Evolutionary conservation across 1,139 yeast species (phyloP).

Genomic region (Suhomyces panamericanus): DNA sequence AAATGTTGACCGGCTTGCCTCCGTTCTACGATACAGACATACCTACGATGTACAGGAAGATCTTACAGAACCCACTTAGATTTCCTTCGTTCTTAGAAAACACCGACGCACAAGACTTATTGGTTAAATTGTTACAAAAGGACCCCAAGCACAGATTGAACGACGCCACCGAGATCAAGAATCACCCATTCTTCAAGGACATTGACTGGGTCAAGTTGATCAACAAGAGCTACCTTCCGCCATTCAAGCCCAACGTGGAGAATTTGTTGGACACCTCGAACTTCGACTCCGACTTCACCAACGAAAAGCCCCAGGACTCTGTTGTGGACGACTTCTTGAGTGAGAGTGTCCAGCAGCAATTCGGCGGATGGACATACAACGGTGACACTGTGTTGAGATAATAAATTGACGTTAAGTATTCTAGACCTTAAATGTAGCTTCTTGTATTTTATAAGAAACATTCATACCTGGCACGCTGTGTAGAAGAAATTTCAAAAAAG

Average conservation of each 20-base stretch:
- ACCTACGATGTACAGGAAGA: constrained; percentile 92
- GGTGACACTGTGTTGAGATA: constrained; percentile 45
- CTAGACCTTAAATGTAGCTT: too few species aligned
- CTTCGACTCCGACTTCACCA: constrained; percentile 90
- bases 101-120: constrained; percentile 80
- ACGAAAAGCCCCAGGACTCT: constrained; percentile 90
- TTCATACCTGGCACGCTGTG: too few species aligned
- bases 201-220: constrained; percentile 88
- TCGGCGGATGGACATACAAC: constrained; percentile 98
- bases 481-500: too few species aligned
- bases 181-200: constrained; percentile 84
- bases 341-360: constrained; percentile 91
- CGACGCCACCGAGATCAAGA: constrained; percentile 84
- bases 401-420: background rate
- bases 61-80: constrained; percentile 80
- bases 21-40: constrained; percentile 87
- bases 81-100: constrained; percentile 86
- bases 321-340: constrained; percentile 90
- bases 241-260: constrained; percentile 90
- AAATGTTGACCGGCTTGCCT: constrained; percentile 95
- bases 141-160: constrained; percentile 80
- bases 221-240: constrained; percentile 90
- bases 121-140: constrained; percentile 74
- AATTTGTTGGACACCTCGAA: constrained; percentile 88
- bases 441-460: too few species aligned